These are phyloP conservation scores for Endocalyx cinctus DNA, from an alignment of 2,329 filamentous ascomycete genomes.

Conservation along the genomic window DNA sequence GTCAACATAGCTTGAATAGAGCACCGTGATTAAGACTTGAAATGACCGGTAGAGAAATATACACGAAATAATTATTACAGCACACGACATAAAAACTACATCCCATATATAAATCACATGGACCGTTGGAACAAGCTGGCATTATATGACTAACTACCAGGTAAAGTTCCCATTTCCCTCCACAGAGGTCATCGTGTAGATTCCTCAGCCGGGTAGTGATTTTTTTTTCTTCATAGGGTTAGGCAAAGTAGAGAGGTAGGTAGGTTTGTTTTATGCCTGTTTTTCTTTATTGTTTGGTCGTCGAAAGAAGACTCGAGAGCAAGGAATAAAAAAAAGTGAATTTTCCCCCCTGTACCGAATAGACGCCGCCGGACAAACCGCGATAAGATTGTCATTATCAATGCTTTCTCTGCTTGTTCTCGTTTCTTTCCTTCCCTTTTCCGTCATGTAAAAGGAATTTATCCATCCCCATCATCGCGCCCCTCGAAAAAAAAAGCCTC, in stretches of 20 bases:
- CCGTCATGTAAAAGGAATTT: slow-evolving; percentile 7
- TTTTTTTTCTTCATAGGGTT: too few species aligned
- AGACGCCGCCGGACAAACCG: slow-evolving; percentile 29
- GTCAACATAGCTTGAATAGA: too few species aligned
- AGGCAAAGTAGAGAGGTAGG: slow-evolving; percentile 24
- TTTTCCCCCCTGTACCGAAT: slow-evolving; percentile 24
- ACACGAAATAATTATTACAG: too few species aligned
- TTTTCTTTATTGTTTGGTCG: slow-evolving; percentile 13
- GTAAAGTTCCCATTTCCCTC: slow-evolving; percentile 23
- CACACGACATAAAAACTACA: too few species aligned
- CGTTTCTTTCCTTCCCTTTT: too few species aligned
- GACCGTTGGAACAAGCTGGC: slow-evolving; percentile 26
- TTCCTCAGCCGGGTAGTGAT: too few species aligned
- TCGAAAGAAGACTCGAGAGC: slow-evolving; percentile 22
- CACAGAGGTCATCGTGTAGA: too few species aligned
- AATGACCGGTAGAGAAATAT: too few species aligned
- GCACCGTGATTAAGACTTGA: too few species aligned
- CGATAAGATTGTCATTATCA: slow-evolving; percentile 16
- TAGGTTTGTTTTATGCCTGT: slow-evolving; percentile 8
- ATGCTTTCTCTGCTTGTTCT: slow-evolving; percentile 11
- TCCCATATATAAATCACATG: too few species aligned
- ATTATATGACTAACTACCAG: slow-evolving; percentile 30
- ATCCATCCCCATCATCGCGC: slow-evolving; percentile 10
- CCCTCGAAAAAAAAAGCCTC: slow-evolving; percentile 7
- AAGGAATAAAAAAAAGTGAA: too few species aligned